These are phyloP conservation scores for Yarrowia sp. DNA, from an alignment of 805 yeast species.

Conservation along the genomic window DNA sequence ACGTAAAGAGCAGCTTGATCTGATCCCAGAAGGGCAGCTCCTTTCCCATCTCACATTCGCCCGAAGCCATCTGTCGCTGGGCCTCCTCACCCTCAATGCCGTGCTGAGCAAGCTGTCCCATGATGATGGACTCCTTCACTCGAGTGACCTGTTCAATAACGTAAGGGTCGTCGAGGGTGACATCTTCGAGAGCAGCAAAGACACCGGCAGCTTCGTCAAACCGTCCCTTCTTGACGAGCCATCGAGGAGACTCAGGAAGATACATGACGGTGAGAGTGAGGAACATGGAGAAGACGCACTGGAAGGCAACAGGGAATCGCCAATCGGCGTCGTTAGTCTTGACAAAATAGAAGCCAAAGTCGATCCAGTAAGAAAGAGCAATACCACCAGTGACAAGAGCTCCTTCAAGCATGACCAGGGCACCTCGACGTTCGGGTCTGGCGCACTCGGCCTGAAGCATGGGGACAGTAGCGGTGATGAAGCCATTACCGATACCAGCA, in stretches of 20 bases:
- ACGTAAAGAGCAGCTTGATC: conserved; percentile 7
- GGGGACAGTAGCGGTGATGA: conserved; percentile 78
- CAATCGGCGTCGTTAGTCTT: conserved; percentile 57
- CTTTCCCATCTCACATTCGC: neutral
- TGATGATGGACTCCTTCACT: neutral
- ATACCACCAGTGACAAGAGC: conserved; percentile 70
- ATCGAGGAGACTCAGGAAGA: conserved; percentile 88
- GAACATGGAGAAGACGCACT: conserved; percentile 54
- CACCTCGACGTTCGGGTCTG: conserved; percentile 64
- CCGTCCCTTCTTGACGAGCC: conserved; percentile 66
- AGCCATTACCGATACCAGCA: conserved; percentile 74
- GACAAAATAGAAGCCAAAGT: conserved; percentile 49
- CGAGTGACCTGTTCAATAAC: neutral
- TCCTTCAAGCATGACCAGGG: conserved; percentile 67
- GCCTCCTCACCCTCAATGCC: neutral
- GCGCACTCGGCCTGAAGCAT: conserved; percentile 80
- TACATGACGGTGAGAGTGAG: conserved; percentile 58
- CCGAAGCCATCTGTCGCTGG: neutral
- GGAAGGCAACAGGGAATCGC: conserved; percentile 79
- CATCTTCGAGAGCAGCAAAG: conserved; percentile 9
- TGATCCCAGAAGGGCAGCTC: conserved; percentile 3
- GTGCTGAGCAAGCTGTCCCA: neutral
- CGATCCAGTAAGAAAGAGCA: conserved; percentile 60
- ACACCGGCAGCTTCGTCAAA: conserved; percentile 47
- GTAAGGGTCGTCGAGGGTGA: neutral